A percentile compares a stretch with the other conserved stretches of the same genome.
phyloP scores from a whole-genome alignment of 768 basidiomycete species.

The Leccinum ochraceum region DNA sequence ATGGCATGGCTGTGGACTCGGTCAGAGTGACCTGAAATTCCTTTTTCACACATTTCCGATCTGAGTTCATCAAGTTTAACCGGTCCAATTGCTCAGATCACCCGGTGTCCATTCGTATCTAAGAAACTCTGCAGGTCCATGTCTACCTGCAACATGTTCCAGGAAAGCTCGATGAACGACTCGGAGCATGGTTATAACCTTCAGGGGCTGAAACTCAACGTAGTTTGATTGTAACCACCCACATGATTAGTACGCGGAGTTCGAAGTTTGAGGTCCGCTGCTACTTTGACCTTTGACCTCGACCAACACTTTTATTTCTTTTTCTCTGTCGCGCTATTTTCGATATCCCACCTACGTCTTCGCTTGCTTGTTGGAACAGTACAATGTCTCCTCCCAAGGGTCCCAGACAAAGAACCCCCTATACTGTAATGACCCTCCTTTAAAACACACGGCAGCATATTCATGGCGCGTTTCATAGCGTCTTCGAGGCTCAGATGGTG shows the following conservation, averaged over 20 bases:
- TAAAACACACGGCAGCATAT: background rate
- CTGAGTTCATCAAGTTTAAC: too few species aligned
- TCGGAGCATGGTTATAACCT: too few species aligned
- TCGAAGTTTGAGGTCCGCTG: constrained; percentile 18
- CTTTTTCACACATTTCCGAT: background rate
- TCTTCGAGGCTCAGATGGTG: constrained; percentile 58
- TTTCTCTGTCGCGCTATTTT: background rate
- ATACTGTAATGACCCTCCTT: constrained; percentile 34
- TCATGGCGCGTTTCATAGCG: constrained; percentile 44
- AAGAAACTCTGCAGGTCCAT: background rate
- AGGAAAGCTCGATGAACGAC: background rate
- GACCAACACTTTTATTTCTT: constrained; percentile 2
- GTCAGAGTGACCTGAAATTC: background rate
- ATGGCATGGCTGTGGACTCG: constrained; percentile 56
- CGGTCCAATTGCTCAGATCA: too few species aligned
- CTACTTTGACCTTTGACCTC: background rate
- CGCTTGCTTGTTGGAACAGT: background rate
- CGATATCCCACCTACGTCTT: background rate
- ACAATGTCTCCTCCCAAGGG: constrained; percentile 29
- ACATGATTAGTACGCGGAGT: constrained; percentile 13
- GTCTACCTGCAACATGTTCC: background rate
- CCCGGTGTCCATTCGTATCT: background rate
- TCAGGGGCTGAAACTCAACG: too few species aligned
- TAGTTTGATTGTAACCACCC: too few species aligned
- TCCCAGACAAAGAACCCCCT: constrained; percentile 43